Conservation (phyloP, 2,329 filamentous ascomycete species). For the Aspergillus fijiensis region DNA sequence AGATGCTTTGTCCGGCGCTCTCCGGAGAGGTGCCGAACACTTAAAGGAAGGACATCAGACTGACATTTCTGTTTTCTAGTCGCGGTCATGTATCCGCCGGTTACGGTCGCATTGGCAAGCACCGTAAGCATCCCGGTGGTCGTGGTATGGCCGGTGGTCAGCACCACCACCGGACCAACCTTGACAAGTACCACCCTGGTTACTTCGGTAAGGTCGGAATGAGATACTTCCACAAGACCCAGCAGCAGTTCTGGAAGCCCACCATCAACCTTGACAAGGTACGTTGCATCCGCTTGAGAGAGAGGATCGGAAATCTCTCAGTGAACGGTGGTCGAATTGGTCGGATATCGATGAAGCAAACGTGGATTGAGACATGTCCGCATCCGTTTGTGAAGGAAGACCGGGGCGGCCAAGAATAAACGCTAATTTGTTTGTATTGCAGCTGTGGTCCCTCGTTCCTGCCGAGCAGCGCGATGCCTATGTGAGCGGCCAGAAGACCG, state of each 20-base stretch:
- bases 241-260: constrained; percentile 97
- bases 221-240: constrained; percentile 94
- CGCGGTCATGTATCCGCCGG: constrained; percentile 98
- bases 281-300: constrained; percentile 34
- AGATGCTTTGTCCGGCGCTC: not conserved
- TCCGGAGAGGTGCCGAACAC: not conserved
- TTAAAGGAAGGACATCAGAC: constrained; percentile 11
- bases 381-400: no score
- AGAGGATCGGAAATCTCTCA: not conserved
- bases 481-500: constrained; percentile 73
- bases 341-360: not conserved
- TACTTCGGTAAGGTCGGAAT: constrained; percentile 99
- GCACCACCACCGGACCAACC: constrained; percentile 95
- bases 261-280: constrained; percentile 99
- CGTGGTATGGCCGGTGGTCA: constrained; percentile 94
- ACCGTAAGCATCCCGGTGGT: constrained; percentile 85
- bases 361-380: no score
- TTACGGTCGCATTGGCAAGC: constrained; percentile 98
- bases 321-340: not conserved
- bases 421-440: constrained; percentile 28
- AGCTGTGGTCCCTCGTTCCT: constrained; percentile 96
- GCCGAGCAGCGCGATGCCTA: constrained; percentile 91
- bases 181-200: constrained; percentile 94
- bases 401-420: not conserved
- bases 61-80: constrained; percentile 49